phyloP scores from a whole-genome alignment of 2,329 filamentous ascomycete genomes.

The Trichoderma gracile region DNA sequence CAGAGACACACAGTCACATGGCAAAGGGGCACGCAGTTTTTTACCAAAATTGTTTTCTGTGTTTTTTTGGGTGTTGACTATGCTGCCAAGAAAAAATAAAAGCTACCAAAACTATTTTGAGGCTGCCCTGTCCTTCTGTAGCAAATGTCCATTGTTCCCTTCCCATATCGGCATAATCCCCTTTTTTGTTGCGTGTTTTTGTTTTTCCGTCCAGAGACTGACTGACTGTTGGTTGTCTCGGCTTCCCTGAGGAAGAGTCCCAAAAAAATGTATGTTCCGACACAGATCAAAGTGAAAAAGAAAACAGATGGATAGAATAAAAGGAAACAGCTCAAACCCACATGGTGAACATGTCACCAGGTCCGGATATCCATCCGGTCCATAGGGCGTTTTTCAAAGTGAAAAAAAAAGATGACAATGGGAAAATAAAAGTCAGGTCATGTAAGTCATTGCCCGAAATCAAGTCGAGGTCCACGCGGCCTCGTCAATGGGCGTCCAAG shows the following conservation, averaged over 20 bases:
- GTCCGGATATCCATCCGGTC: constrained; percentile 21
- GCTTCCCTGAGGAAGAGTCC: constrained; percentile 21
- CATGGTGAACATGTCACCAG: not conserved
- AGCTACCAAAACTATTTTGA: not conserved
- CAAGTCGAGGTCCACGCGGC: constrained; percentile 2
- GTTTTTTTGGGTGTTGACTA: not conserved
- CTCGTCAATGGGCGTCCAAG: constrained; percentile 11
- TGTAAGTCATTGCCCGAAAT: constrained; percentile 18
- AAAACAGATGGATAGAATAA: too few relatives aligned
- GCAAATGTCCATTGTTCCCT: not conserved
- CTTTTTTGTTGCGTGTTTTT: constrained; percentile 7
- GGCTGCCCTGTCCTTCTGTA: constrained; percentile 22
- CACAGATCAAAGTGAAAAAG: not conserved
- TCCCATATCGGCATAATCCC: not conserved
- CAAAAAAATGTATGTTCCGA: constrained; percentile 20
- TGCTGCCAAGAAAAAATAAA: constrained; percentile 1
- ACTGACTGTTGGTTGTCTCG: not conserved
- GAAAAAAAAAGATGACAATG: not conserved
- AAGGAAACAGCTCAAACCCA: constrained; percentile 11
- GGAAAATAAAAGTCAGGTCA: constrained; percentile 14
- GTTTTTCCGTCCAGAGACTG: constrained; percentile 1
- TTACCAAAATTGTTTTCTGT: constrained; percentile 21
- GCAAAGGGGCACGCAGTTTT: not conserved
- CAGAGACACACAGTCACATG: not conserved
- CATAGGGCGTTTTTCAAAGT: constrained; percentile 2